Base-by-base conservation (phyloP, 257 asterid genomes). In the Gentiana macrophylla region DNA sequence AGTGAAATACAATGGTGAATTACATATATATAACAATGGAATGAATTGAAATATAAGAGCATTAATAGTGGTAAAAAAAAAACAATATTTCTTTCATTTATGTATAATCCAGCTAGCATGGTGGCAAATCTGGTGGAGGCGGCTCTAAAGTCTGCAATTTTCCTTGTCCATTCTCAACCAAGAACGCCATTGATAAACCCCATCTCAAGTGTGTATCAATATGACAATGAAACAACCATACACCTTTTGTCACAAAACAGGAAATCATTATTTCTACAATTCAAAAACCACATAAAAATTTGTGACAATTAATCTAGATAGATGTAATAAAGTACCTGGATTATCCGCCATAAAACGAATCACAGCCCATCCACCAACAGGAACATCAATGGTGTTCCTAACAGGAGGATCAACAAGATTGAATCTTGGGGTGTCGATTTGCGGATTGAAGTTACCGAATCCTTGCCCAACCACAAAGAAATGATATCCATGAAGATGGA, bases 401-500 rank as follows among this genome's bases (percentile, higher is more conserved):
- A 1, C 1, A 35, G 77, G 73, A 11, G 77, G 77, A 58, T 72
- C 77, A 54, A 72, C 59, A 37, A 72, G 70, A 58, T 72, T 72
- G 44, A 72, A 72, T 34, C 61, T 62, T 37, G 56, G 55, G 37
- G 77, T 55, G 45, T 72, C 77, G 37, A 37, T 62, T 34, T 15
- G 60, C 4, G 77, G 69, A 59, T 72, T 60, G 52, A 62, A 72
- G 62, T 72, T 72, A 0, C 77, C 77, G 45, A 67, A 67, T 2
- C 77, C 77, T 38, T 66, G 63, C 32, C 60, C 73, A 3, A 66
- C 63, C 0, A 72, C 59, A 32, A 45, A 66, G 67, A 71, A 71
- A 54, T 67, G 67, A 52, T 71, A 71, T 8, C 77, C 77, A 15
- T 71, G 77, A 60, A 71, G 77, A 67, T 71, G 77, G 3, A 71